These are phyloP conservation scores for Orbilia oligospora DNA, from an alignment of 2,329 filamentous ascomycete genomes.

Conservation along the genomic window DNA sequence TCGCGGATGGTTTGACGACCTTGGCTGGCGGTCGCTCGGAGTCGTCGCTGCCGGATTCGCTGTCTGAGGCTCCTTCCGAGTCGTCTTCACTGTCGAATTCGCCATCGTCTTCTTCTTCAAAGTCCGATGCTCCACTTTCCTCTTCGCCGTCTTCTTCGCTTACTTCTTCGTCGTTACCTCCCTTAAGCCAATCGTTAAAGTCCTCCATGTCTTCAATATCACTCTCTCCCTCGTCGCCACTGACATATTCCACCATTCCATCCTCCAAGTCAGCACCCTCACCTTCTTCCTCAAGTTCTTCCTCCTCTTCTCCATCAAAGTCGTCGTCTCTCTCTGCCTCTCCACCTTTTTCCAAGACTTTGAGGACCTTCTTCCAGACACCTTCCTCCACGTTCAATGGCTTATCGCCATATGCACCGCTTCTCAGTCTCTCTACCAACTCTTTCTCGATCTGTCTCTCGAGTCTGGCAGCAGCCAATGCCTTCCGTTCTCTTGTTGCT, in stretches of 20 bases:
- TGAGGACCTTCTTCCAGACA: slow-evolving; percentile 97
- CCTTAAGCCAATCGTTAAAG: slow-evolving; percentile 89
- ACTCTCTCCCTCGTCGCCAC: slow-evolving; percentile 87
- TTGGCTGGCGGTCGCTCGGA: slow-evolving; percentile 45
- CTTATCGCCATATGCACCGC: slow-evolving; percentile 93
- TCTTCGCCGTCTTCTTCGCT: slow-evolving; percentile 42
- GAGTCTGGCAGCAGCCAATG: slow-evolving; percentile 88
- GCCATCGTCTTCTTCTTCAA: slow-evolving; percentile 56
- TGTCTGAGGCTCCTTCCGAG: slow-evolving; percentile 44
- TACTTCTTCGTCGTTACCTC: slow-evolving; percentile 75
- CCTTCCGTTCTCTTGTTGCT: slow-evolving; percentile 81
- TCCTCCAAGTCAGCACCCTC: slow-evolving; percentile 77
- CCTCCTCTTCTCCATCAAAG: slow-evolving; percentile 86
- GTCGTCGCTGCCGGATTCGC: slow-evolving; percentile 44
- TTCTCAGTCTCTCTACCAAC: slow-evolving; percentile 88
- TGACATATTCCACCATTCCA: slow-evolving; percentile 90
- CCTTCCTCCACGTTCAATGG: slow-evolving; percentile 94
- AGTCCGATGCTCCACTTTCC: slow-evolving; percentile 53
- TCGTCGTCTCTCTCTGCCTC: slow-evolving; percentile 88
- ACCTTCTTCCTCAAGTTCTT: slow-evolving; percentile 79
- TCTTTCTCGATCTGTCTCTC: slow-evolving; percentile 96
- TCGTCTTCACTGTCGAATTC: slow-evolving; percentile 34
- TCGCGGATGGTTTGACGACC: slow-evolving; percentile 51
- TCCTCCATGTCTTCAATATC: slow-evolving; percentile 79
- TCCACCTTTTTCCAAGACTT: slow-evolving; percentile 87